Evolutionary conservation across 2,329 filamentous ascomycete species (phyloP), one percentile per base, ranked within the genome.

Genomic region (Diaporthe humulicola): DNA sequence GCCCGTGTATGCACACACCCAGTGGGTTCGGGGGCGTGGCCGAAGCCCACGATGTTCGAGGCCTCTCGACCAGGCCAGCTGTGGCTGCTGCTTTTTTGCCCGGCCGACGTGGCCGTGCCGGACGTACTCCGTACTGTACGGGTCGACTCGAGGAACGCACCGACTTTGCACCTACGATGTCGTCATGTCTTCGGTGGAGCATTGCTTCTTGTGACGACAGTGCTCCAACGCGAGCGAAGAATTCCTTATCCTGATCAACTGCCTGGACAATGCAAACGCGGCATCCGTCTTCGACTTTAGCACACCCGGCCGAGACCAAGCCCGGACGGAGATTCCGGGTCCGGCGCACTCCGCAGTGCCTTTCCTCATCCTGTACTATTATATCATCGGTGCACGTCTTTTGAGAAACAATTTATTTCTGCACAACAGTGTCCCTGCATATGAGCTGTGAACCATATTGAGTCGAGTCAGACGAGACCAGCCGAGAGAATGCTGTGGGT

Each of bases 51-150:
- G 64, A 75, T 61, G 60, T 30, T 58, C 48, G 48, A 72, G 30
- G 57, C 70, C 42, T 28, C 48, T 33, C n/a, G 25, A 38, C 3
- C 7, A 22, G 70, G 36, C 70, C 50, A 15, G 15, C 50, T 66
- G 69, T 72, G 73, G 69, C 73, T 74, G 57, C 42, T 66, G 40
- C 60, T 56, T 54, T 30, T 52, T 67, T 52, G 40, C 52, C 33
- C 17, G 56, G 22, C 28, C 40, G 45, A 17, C 48, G 30, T 71
- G 73, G 54, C 73, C 57, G 69, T 74, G 73, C 69, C 33, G 33
- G 8, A 19, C 38, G 58, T 72, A 74, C 73, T 74, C 19, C 38
- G 58, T 72, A 74, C 73, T 74, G 73, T 74, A 67, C n/a, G 56
- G 66, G 48, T 25, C 48, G 52, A 28, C 15, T 42, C 36, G 19